Evolutionary conservation across 805 yeast genomes (phyloP), one percentile per base, ranked within the genome.

Genomic region (Ogataea pignaliae): DNA sequence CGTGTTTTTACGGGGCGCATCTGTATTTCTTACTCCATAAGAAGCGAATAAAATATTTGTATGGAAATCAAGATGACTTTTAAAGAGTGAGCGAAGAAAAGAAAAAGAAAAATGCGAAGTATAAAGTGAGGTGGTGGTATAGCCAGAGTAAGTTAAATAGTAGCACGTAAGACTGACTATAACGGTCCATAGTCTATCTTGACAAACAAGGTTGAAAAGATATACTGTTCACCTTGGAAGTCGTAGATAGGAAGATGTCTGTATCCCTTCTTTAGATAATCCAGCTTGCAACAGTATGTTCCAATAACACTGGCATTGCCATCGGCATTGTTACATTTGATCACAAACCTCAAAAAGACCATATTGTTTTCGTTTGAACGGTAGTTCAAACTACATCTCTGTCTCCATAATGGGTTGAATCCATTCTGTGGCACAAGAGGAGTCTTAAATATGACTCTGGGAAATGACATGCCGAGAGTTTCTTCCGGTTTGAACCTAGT

Each of bases 391-490:
- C 59, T 49, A 47, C 81, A 73, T 4, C 57, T 60, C 40, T 75
- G 72, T 48, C 83, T 78, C 97, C 97, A 91, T 7, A 74, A 64
- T 0, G 97, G 97, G 57, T 86, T 88, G 65, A 87, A 88, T 0
- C 97, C 97, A 63, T 90, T 89, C 40, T 78, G 80, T 7, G 61
- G 57, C 1, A 84, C 74, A 1, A 53, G 45, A 2, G 59, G 46
- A 0, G 78, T 66, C 31, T 55, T 60, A 44, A 60, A 64, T 5
- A 53, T 42, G 9, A 48, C 57, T 12, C 59, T 45, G 4, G 62
- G 59, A 14, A 41, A 35, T 10, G 36, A 37, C 17, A 43, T 16
- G 34, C 39, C 40, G 16, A 42, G 21, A 10, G 34, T 34, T 31
- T 40, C 38, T 3, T 29, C 18, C 6, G 41, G n/a, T 9, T 28